Base-by-base conservation (phyloP, 331 rosid genomes). In the Cydonia oblonga region DNA sequence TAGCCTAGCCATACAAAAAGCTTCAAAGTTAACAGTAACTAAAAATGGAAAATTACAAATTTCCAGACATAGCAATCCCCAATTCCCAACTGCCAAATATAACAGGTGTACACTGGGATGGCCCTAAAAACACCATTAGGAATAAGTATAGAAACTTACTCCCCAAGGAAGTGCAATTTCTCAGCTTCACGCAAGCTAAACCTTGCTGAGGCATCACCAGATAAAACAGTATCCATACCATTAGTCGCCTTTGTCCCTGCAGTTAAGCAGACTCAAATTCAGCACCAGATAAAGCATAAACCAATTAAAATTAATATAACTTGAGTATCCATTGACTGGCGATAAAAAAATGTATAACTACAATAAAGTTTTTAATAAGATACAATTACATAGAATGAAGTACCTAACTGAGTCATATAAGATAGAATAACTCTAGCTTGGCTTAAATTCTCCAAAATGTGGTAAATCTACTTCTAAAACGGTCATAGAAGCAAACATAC, bases 181-280 rank as follows among this genome's bases (percentile, higher is more conserved):
- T 79, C 84, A 54, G 88, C 82, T 58, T 89, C 93, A 8, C 96
- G 92, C 12, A 18, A 22, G 14, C 81, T 86, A 82, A 95, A 95
- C 79, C 96, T 86, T 68, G 89, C 90, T 25, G 89, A 57, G 30
- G 84, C 73, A 74, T 83, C 96, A 30, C 62, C 87, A 9, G 69
- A 74, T 58, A 74, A 64, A 59, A 61, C 79, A 64, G 75, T 72
- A 81, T 69, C 84, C 22, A 78, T 24, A 5, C 82, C 86, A 59
- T 74, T 71, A 49, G 80, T 62, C 20, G 76, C 72, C 78, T 81
- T 89, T 58, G 53, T 74, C 67, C 75, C 97, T 95, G 80, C 81
- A 81, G 54, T 78, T 53, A 26, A 20, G 53, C 64, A 71, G 24
- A 8, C 33, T 66, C 42, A 77, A 57, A 76, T 70, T 80, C 69